These are phyloP conservation scores for Boletus nobilissimus DNA, from an alignment of 1,284 basidiomycete species.

Conservation along the genomic window DNA sequence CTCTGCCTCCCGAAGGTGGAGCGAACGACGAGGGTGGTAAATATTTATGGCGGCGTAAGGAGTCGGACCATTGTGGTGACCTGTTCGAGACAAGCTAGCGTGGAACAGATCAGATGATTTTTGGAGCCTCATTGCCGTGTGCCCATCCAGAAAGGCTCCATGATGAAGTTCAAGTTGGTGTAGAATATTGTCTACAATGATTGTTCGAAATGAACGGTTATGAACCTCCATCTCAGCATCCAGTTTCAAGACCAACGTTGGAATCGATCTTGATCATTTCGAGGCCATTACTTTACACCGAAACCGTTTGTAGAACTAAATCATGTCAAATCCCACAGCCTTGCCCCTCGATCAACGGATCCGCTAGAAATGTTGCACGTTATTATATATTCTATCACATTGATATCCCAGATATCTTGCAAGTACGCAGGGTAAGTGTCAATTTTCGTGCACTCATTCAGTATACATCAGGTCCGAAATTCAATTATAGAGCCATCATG, in stretches of 20 bases:
- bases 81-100: too few relatives aligned
- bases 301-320: background rate
- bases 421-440: constrained; percentile 33
- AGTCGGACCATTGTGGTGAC: too few relatives aligned
- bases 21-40: too few relatives aligned
- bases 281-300: too few relatives aligned
- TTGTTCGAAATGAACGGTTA: background rate
- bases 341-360: background rate
- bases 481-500: background rate
- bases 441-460: background rate
- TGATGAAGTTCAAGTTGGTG: background rate
- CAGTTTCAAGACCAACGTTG: background rate
- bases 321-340: background rate
- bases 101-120: too few relatives aligned
- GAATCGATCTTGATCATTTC: background rate
- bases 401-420: constrained; percentile 31
- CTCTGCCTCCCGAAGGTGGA: too few relatives aligned
- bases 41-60: too few relatives aligned
- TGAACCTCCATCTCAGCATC: background rate
- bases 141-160: background rate
- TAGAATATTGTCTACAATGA: background rate
- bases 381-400: constrained; percentile 24
- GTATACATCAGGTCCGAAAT: background rate
- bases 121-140: background rate
- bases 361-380: constrained; percentile 27